phyloP scores from a whole-genome alignment of 129 eudicot species.

The Cynara cardunculus region DNA sequence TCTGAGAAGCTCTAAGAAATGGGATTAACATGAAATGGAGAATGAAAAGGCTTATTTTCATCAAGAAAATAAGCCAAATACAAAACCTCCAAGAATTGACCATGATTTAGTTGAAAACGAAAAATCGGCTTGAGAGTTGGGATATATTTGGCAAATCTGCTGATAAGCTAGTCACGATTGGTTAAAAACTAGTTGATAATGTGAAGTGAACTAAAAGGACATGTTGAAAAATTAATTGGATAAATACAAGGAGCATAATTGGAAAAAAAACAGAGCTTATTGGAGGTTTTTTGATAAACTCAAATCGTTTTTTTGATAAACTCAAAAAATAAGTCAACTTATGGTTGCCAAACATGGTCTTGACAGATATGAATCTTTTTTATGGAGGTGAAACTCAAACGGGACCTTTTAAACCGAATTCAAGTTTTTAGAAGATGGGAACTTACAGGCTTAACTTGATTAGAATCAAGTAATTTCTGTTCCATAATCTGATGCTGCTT shows the following conservation, averaged over 20 bases:
- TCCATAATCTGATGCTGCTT: conserved; percentile 50
- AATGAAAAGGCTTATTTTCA: background rate
- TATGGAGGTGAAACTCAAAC: background rate
- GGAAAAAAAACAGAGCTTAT: background rate
- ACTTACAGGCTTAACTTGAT: conserved; percentile 32
- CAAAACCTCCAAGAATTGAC: background rate
- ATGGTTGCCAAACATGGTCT: background rate
- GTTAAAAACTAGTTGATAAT: background rate
- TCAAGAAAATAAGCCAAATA: background rate
- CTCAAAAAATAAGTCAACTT: background rate
- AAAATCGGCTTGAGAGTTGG: background rate
- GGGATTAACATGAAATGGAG: background rate
- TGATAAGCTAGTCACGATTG: background rate
- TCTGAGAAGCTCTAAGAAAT: background rate
- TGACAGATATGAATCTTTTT: background rate
- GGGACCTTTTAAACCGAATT: background rate
- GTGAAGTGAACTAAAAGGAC: background rate
- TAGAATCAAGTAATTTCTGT: conserved; percentile 35
- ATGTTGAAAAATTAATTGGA: background rate
- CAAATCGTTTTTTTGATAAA: too few species aligned
- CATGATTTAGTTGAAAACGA: background rate
- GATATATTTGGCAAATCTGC: background rate
- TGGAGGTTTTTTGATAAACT: background rate
- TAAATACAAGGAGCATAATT: background rate
- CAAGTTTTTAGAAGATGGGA: conserved; percentile 7